Evolutionary conservation across 2,329 filamentous ascomycete species (phyloP), one percentile per base, ranked within the genome.

Genomic region (Thermomyces lanuginosus): DNA sequence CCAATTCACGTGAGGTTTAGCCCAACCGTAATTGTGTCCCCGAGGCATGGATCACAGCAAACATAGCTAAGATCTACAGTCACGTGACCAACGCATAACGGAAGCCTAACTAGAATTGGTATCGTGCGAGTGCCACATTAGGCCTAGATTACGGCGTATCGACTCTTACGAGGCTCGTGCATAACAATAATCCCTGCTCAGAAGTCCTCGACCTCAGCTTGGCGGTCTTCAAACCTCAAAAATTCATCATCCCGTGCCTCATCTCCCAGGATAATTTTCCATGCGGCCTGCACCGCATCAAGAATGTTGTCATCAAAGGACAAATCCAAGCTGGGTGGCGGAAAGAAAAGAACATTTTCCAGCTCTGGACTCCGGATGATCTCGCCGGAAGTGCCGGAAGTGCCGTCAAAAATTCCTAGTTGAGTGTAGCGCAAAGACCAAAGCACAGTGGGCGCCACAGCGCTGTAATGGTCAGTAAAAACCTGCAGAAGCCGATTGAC

Each of bases 141-240:
- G n/a, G n/a, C n/a, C n/a, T n/a, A n/a, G n/a, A n/a, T n/a, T n/a
- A n/a, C n/a, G n/a, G n/a, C n/a, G n/a, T n/a, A n/a, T n/a, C n/a
- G n/a, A n/a, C n/a, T n/a, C n/a, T n/a, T n/a, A n/a, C n/a, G n/a
- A n/a, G n/a, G n/a, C n/a, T n/a, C n/a, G n/a, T n/a, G n/a, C n/a
- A n/a, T n/a, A n/a, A n/a, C n/a, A n/a, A n/a, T n/a, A n/a, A n/a
- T n/a, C n/a, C n/a, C n/a, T n/a, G n/a, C n/a, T n/a, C n/a, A n/a
- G n/a, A n/a, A n/a, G 13, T 33, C 27, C 15, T 33, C 31, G 20
- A 29, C 30, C 20, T 33, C 29, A 7, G 12, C 20, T 22, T 33
- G 74, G 13, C 81, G 66, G 33, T 89, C 78, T 25, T 75, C 67
- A 47, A 92, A 92, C 11, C 66, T 60, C 67, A 93, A 73, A 42